phyloP scores from a whole-genome alignment of 2,329 filamentous ascomycete genomes.

The Verticillium nubilum region DNA sequence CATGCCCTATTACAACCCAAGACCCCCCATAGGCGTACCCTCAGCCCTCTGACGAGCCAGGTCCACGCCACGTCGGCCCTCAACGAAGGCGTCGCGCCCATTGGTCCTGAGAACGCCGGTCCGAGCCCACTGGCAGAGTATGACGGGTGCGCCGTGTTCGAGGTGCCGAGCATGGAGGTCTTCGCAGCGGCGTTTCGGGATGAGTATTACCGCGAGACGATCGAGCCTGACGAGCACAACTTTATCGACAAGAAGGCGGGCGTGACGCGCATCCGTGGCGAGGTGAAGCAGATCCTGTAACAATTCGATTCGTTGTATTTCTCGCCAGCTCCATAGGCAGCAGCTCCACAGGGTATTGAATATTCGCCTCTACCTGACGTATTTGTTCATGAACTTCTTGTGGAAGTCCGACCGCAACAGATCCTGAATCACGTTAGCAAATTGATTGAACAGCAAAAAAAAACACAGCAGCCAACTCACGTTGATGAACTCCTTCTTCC shows the following conservation, averaged over 20 bases:
- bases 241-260: constrained; percentile 22
- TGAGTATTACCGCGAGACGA: constrained; percentile 22
- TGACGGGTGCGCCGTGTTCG: constrained; percentile 24
- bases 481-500: constrained; percentile 95
- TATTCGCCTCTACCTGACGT: constrained; percentile 42
- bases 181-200: constrained; percentile 22
- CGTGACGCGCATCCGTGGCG: constrained; percentile 15
- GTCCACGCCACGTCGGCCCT: constrained; percentile 18
- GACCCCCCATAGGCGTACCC: neutral
- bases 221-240: constrained; percentile 21
- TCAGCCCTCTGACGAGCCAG: constrained; percentile 2
- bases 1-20: neutral
- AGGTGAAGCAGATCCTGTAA: constrained; percentile 14
- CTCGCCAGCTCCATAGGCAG: neutral
- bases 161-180: constrained; percentile 18
- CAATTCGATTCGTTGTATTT: neutral
- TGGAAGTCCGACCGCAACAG: constrained; percentile 93
- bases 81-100: constrained; percentile 14
- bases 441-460: neutral
- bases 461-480: constrained; percentile 38
- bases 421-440: constrained; percentile 48
- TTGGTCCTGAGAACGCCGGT: constrained; percentile 11
- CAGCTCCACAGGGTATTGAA: no score
- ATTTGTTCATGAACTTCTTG: constrained; percentile 86
- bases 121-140: constrained; percentile 15